These are phyloP conservation scores for Tirmania nivea DNA, from an alignment of 495 filamentous ascomycete species.

Conservation along the genomic window DNA sequence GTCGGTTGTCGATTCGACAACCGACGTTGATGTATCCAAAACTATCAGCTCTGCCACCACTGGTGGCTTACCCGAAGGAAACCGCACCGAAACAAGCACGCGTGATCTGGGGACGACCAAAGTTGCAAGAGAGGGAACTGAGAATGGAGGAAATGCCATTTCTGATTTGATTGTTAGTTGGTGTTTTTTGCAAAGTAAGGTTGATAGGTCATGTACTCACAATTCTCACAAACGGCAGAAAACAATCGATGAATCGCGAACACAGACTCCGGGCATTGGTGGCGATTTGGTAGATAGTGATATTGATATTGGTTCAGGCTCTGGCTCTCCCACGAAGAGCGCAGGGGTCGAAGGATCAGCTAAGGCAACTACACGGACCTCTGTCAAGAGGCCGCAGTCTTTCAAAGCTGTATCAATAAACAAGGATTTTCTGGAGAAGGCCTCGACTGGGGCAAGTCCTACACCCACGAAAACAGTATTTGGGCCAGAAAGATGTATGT, in stretches of 20 bases:
- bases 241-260: not conserved
- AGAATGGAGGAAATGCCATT: not conserved
- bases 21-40: constrained; percentile 49
- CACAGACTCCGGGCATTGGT: not conserved
- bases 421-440: constrained; percentile 51
- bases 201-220: not conserved
- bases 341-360: constrained; percentile 4
- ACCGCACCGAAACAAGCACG: not conserved
- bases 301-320: not conserved
- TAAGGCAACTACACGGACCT: constrained; percentile 26
- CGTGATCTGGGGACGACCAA: not conserved
- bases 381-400: constrained; percentile 56
- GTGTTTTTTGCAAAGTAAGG: not conserved
- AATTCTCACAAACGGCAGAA: not conserved
- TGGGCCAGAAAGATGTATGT: no score
- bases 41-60: constrained; percentile 30
- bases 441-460: constrained; percentile 12
- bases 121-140: not conserved
- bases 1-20: constrained; percentile 53
- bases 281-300: not conserved
- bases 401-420: constrained; percentile 95
- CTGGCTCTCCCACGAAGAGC: not conserved
- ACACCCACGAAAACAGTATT: constrained; percentile 19
- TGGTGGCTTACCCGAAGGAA: constrained; percentile 2
- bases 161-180: no score